Evolutionary conservation across 106 monocot species (phyloP).

Genomic region (Dendrobium huoshanense): DNA sequence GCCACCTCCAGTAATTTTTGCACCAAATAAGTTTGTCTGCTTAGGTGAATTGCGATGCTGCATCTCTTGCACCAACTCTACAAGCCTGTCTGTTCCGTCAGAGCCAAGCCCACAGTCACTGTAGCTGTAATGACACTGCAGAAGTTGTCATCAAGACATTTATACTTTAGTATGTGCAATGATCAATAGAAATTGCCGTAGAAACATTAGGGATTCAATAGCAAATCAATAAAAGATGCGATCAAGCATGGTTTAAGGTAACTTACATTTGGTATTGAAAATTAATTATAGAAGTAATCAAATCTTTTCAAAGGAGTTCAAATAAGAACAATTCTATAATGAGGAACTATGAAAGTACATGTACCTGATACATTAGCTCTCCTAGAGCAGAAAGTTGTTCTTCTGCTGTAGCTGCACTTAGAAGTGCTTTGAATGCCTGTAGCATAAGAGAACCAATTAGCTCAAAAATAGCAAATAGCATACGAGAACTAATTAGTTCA

Average conservation of each 20-base stretch:
- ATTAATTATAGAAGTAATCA: not conserved
- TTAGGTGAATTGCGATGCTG: constrained; percentile 49
- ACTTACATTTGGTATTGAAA: not conserved
- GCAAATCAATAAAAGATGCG: not conserved
- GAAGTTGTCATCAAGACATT: not conserved
- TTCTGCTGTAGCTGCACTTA: constrained; percentile 67
- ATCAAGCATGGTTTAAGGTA: not conserved
- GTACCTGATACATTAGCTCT: constrained; percentile 97
- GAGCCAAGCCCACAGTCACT: constrained; percentile 85
- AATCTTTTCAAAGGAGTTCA: not conserved
- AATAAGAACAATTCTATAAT: no score
- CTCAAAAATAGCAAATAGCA: not conserved
- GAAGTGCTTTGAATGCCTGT: constrained; percentile 80
- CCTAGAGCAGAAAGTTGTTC: constrained; percentile 90
- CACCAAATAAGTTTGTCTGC: constrained; percentile 69
- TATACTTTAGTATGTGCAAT: not conserved
- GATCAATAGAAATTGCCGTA: not conserved
- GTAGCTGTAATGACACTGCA: constrained; percentile 93
- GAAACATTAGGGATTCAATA: not conserved
- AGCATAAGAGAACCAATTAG: constrained; percentile 3
- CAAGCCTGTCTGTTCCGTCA: constrained; percentile 83
- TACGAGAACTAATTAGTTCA: no score
- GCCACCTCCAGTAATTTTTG: constrained; percentile 97
- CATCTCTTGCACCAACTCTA: constrained; percentile 81
- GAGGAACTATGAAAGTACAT: not conserved